Evolutionary conservation across 2,329 filamentous ascomycete genomes (phyloP), one percentile per base, ranked within the genome.

Genomic region (Verruconis gallopava): DNA sequence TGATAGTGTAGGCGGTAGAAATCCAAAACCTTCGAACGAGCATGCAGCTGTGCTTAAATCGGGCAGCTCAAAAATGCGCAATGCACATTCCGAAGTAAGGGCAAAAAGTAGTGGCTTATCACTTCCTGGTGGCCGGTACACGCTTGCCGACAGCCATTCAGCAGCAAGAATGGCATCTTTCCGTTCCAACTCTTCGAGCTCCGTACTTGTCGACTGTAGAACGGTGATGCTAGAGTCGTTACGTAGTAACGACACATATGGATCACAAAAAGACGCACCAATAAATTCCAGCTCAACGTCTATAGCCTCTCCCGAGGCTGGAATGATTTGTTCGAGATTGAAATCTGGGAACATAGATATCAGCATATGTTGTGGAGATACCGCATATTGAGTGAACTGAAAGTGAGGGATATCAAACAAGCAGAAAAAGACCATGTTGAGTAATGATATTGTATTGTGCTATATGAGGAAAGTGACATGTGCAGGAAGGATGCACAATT

Each of bases 231-330:
- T 91, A 4, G 75, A 77, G 57, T 98, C 86, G 48, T 94, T 85
- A 44, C 85, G 74, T 15, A 94, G 65, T 12, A 96, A 71, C 2
- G 94, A 66, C 11, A 98, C 61, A 54, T 86, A 95, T 0, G 85
- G 85, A 51, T 96, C 89, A 15, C 75, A 75, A 51, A 96, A 88
- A 55, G 83, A 93, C 28, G 84, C 81, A 53, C 77, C 81, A 36
- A 86, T 66, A 33, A 91, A 80, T 41, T 79, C 73, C 3, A 85
- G 79, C 52, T 94, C 85, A 15, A 75, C 79, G 11, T 82, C 86
- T 0, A 80, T 88, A 49, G 91, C 84, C 52, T 94, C 91, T 52
- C 96, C 91, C 47, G 85, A 75, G 73, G 96, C 85, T 1, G 88
- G 85, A 38, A 95, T 72, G 42, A 98, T 96, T 54, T 96, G 89